Evolutionary conservation across 2,329 filamentous ascomycete species (phyloP), one percentile per base, ranked within the genome.

Genomic region (Paraconiothyrium brasiliense): DNA sequence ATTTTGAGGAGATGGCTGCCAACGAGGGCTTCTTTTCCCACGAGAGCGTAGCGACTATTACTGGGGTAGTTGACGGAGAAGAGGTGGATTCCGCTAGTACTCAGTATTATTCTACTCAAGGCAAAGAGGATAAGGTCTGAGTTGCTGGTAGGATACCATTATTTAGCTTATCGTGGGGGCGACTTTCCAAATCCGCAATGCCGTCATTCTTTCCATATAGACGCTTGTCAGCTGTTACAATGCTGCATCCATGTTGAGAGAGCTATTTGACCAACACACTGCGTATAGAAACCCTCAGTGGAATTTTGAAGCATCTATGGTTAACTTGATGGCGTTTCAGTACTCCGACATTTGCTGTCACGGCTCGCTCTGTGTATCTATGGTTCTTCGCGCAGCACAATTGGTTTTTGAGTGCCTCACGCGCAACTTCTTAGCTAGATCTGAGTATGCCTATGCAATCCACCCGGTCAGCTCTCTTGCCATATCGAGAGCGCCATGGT

Each of bases 21-120:
- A 66, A 65, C 27, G 64, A 68, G 43, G 67, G 67, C 0, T 70
- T 68, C 44, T 65, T 67, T n/a, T 59, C 66, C 14, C 55, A 67
- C 24, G 64, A 67, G 51, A 62, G 55, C 9, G 39, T 67, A 5
- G 49, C 57, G 10, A 64, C 61, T 6, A 68, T 70, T 20, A 66
- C 64, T 2, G 67, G 65, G 4, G 60, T 65, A 10, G 9, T 64
- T 5, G 65, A 68, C 10, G 67, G 64, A 1, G 64, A 66, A 24
- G 64, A 67, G n/a, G 50, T 57, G 8, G 57, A 64, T 2, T 46
- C 13, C 10, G 20, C 22, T 13, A 56, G 54, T n/a, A 51, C 48
- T 35, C 30, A 51, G 32, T 51, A 37, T 32, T 52, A 52, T 34
- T 52, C 49, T 9, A 20, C 34, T 4, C 34, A 41, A 13, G 32